Conservation (phyloP, 2,329 filamentous ascomycete species). For the Colletotrichum navitas region DNA sequence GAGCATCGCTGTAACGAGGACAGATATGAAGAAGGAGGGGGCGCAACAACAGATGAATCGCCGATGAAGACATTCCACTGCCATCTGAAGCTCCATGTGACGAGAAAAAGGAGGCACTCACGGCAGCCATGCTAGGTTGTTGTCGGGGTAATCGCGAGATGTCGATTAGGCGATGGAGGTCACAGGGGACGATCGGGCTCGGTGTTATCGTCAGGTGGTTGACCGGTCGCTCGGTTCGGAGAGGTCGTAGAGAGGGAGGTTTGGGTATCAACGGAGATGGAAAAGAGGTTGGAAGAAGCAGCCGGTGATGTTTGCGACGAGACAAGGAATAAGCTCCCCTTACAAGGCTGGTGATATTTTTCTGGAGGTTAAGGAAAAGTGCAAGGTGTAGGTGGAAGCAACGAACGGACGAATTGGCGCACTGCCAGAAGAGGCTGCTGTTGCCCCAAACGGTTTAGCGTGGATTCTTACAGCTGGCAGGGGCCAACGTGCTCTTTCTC, state of each 20-base stretch:
- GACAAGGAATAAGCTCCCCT: slow-evolving; percentile 40
- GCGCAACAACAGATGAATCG: background rate
- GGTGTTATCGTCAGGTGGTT: slow-evolving; percentile 32
- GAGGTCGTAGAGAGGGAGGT: slow-evolving; percentile 19
- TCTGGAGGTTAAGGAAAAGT: slow-evolving; percentile 43
- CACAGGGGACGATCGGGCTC: slow-evolving; percentile 35
- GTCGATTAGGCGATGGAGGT: slow-evolving; percentile 26
- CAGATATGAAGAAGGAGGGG: background rate
- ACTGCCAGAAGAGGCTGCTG: slow-evolving; percentile 39
- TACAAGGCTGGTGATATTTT: slow-evolving; percentile 45
- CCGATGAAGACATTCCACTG: background rate
- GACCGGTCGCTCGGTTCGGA: slow-evolving; percentile 35
- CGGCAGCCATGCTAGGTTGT: slow-evolving; percentile 43
- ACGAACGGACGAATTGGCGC: slow-evolving; percentile 43
- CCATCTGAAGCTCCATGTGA: background rate
- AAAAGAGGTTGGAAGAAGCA: slow-evolving; percentile 37
- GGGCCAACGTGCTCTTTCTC: slow-evolving; percentile 34
- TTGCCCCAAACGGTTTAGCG: slow-evolving; percentile 37
- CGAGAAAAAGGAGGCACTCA: slow-evolving; percentile 31
- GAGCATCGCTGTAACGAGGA: slow-evolving; percentile 15
- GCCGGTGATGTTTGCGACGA: slow-evolving; percentile 43
- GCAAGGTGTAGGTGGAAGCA: slow-evolving; percentile 41
- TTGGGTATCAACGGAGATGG: slow-evolving; percentile 44
- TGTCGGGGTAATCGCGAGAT: slow-evolving; percentile 39
- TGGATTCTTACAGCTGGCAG: slow-evolving; percentile 25